Evolutionary conservation across 495 filamentous ascomycete genomes (phyloP), one percentile per base, ranked within the genome.

Genomic region (Podospora anserina): DNA sequence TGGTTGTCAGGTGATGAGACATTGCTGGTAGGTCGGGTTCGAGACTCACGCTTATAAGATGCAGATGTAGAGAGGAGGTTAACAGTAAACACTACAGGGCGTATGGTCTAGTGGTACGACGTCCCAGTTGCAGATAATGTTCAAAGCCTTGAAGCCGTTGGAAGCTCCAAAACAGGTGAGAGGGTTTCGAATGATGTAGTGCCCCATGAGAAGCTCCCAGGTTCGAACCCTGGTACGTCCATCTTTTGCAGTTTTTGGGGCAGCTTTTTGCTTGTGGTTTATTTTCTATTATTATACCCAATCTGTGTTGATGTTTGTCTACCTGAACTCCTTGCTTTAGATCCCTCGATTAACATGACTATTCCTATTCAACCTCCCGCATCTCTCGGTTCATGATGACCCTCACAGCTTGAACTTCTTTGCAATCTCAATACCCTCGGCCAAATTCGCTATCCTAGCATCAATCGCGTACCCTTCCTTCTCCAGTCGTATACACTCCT

Each of bases 341-440:
- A 49, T 18, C 13, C 39, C 39, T 49, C 39, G 13, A 16, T 27
- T 16, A 23, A 27, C 26, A 23, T 15, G n/a, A 20, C 58, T 27
- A 49, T 61, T 34, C 2, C 15, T 19, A 18, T 28, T 61, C 19
- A 13, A 30, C 27, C 53, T 13, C 16, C 6, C 26, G 3, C 26
- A 28, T 60, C 62, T 15, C 19, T 59, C 13, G 6, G 23, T 62
- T 61, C n/a, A 61, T 64, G 61, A 39, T 28, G 61, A 65, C 39
- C 61, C 30, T 44, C 73, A 82, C 5, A 84, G 75, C 69, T 76
- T 78, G 66, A 81, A 77, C 56, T 78, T 76, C 76, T 86, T 91
- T 57, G 89, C 91, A 71, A 93, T 77, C 80, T 95, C 91, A 67
- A 97, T 90, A 0, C 93, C 93, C 77, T 94, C 92, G 5, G 93